Evolutionary conservation across 2,329 filamentous ascomycete species (phyloP).

Genomic region (Verticillium albo-atrum): DNA sequence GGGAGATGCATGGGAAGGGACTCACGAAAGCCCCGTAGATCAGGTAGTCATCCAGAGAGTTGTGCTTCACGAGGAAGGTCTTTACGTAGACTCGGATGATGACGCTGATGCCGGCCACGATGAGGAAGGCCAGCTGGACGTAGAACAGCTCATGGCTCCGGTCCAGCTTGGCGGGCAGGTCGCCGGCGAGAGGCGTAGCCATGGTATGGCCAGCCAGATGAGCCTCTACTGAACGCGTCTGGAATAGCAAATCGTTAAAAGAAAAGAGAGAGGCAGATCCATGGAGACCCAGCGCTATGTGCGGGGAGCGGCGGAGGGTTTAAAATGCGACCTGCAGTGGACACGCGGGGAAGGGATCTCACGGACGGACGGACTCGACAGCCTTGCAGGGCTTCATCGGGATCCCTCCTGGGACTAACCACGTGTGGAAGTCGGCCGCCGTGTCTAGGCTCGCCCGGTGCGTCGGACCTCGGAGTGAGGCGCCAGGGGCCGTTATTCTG

Average conservation of each 20-base stretch:
- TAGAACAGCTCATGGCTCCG: slow-evolving; percentile 1
- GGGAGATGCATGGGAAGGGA: slow-evolving; percentile 1
- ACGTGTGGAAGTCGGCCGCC: background rate
- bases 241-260: too few species aligned
- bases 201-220: too few species aligned
- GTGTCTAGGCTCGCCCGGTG: too few species aligned
- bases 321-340: background rate
- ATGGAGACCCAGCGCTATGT: too few species aligned
- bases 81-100: slow-evolving; percentile 39
- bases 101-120: slow-evolving; percentile 27
- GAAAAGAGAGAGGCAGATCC: too few species aligned
- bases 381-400: background rate
- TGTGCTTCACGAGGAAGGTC: slow-evolving; percentile 31
- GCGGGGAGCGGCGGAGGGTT: background rate
- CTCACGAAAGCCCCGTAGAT: slow-evolving; percentile 39
- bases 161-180: background rate
- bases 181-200: background rate
- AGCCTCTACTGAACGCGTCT: too few species aligned
- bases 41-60: slow-evolving; percentile 40
- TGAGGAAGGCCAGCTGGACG: slow-evolving; percentile 18
- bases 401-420: background rate
- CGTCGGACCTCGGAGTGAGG: too few species aligned
- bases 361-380: background rate
- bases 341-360: too few species aligned
- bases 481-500: too few species aligned